Evolutionary conservation across 1,284 basidiomycete genomes (phyloP).

Genomic region (Dichomitus squalens): DNA sequence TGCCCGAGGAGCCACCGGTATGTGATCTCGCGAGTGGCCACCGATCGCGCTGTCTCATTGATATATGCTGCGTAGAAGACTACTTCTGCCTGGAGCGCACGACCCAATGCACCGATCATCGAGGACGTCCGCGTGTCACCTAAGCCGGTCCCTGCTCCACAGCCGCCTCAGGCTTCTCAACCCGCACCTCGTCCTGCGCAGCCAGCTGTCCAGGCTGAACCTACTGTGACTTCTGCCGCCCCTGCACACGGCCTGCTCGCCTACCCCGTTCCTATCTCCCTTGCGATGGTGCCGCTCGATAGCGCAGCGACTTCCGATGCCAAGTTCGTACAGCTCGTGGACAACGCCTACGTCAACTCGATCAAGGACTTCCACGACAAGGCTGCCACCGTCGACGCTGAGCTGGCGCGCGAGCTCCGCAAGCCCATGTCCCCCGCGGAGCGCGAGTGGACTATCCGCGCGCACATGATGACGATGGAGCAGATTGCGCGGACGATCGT

Average conservation of each 20-base stretch:
- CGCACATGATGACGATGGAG: constrained; percentile 23
- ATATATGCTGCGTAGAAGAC: not conserved
- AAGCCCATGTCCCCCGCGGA: constrained; percentile 17
- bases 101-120: constrained; percentile 6
- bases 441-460: constrained; percentile 18
- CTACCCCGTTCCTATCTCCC: constrained; percentile 18
- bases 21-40: not conserved
- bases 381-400: constrained; percentile 27
- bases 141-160: constrained; percentile 3
- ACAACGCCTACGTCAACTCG: constrained; percentile 18
- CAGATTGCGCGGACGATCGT: constrained; percentile 23
- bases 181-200: constrained; percentile 4
- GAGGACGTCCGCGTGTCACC: constrained; percentile 14
- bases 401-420: constrained; percentile 25
- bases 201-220: not conserved
- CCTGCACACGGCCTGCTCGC: constrained; percentile 10
- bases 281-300: constrained; percentile 7
- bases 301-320: constrained; percentile 6
- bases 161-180: constrained; percentile 2
- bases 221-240: not conserved
- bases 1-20: constrained; percentile 17
- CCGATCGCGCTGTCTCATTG: not conserved
- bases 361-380: constrained; percentile 27
- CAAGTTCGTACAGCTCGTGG: constrained; percentile 9
- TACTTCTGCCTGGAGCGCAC: constrained; percentile 1